A percentile compares a stretch with the other conserved stretches of the same genome.
Conservation (phyloP, 805 yeast species). For the Cyberlindnera americana region DNA sequence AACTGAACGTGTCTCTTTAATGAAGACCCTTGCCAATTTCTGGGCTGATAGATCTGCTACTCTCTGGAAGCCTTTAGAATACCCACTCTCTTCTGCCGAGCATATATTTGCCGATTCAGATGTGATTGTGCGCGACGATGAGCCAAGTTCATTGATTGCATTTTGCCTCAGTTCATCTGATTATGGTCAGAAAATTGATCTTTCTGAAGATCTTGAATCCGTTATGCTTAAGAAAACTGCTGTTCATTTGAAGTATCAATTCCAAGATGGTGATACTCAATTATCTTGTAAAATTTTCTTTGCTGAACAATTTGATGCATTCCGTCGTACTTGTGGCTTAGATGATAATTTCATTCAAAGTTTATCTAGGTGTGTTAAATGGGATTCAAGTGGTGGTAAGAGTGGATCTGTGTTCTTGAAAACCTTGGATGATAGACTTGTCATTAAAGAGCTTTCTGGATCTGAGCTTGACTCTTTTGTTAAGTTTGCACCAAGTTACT, state of each 20-base stretch:
- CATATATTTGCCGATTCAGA: conserved; percentile 93
- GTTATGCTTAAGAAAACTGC: conserved; percentile 80
- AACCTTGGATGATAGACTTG: conserved; percentile 85
- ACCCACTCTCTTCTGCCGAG: conserved; percentile 74
- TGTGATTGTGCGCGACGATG: conserved; percentile 92
- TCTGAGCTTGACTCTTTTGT: conserved; percentile 91
- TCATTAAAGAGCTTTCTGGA: conserved; percentile 83
- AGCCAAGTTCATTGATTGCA: conserved; percentile 91
- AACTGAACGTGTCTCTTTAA: conserved; percentile 70
- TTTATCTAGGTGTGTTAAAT: conserved; percentile 85
- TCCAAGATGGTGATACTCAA: conserved; percentile 77
- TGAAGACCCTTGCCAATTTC: conserved; percentile 81
- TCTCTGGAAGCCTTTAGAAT: conserved; percentile 87
- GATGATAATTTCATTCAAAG: conserved; percentile 79
- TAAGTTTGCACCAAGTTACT: conserved; percentile 93
- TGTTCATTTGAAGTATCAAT: conserved; percentile 88
- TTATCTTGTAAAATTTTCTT: conserved; percentile 92
- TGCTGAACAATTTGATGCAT: conserved; percentile 95
- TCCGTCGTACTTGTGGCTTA: conserved; percentile 78
- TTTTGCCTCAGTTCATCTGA: conserved; percentile 87
- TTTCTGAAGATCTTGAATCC: conserved; percentile 44
- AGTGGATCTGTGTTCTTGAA: conserved; percentile 93
- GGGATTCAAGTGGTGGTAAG: conserved; percentile 97
- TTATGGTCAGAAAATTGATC: conserved; percentile 60
- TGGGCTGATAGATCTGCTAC: conserved; percentile 98